These are phyloP conservation scores for Leishmania mexicana DNA, from an alignment of 208 protist species.

Conservation along the genomic window DNA sequence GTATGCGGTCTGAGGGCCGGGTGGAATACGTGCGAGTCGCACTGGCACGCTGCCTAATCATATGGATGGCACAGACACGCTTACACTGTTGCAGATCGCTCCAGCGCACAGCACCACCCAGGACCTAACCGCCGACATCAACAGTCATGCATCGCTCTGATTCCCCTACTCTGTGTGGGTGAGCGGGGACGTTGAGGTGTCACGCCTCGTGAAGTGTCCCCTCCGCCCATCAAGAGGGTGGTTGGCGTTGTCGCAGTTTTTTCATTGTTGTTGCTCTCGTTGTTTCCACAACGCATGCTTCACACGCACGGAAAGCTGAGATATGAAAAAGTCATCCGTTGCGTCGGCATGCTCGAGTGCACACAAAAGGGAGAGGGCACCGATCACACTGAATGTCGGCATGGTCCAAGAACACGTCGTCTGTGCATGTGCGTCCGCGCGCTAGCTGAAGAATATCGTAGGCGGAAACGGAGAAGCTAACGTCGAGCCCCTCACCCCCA, in stretches of 20 bases:
- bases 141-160: neutral
- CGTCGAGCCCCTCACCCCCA: too few relatives aligned
- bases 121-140: too few relatives aligned
- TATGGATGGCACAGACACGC: too few relatives aligned
- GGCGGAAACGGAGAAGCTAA: too few relatives aligned
- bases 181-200: neutral
- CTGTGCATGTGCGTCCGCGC: neutral
- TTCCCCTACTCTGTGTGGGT: neutral
- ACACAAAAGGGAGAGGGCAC: neutral
- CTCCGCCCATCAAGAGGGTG: neutral
- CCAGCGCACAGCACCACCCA: too few relatives aligned
- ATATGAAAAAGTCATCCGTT: neutral
- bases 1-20: neutral
- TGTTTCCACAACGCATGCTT: neutral
- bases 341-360: neutral
- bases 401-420: neutral
- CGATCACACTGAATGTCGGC: neutral
- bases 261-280: neutral
- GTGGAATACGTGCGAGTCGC: neutral
- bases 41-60: too few relatives aligned
- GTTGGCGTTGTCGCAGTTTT: neutral
- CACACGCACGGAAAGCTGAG: neutral
- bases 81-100: too few relatives aligned
- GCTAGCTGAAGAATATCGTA: neutral
- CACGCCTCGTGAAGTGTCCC: neutral